Evolutionary conservation across 345 rosid species (phyloP), one percentile per base, ranked within the genome.

Genomic region (Arabis alpina): DNA sequence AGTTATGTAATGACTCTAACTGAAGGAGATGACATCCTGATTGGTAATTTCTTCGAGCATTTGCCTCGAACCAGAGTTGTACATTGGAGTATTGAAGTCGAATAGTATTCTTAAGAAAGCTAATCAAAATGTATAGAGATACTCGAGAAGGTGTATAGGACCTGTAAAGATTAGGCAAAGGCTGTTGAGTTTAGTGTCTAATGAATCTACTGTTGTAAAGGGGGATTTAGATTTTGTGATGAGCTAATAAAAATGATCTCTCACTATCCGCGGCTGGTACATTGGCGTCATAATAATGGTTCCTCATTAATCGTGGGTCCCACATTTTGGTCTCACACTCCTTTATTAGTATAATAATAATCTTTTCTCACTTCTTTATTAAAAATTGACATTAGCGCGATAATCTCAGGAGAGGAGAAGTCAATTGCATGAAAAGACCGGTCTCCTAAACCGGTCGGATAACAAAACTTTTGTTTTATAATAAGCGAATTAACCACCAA

Each of bases 11-110:
- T 88, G 90, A 85, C 84, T 6, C 80, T 85, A 64, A 73, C 81
- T 24, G 89, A 83, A 75, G 92, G 93, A 77, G 96, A 88, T 80
- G 77, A 81, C 56, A 88, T 87, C 73, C 73, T 86, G 79, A 87
- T 90, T 80, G 93, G 89, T 93, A 7, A 78, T 6, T 11, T 61
- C 54, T n/a, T 43, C 6, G 50, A 62, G 62, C 34, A 52, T 14
- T 8, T 6, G 2, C 58, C 39, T 64, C 4, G 25, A 73, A 51
- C 10, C 27, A 54, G 47, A 14, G 30, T 19, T 53, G 41, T 63
- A 32, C 30, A 24, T 10, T 24, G 34, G 28, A 15, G 39, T 36
- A 49, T 4, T 49, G 51, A 59, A 58, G 51, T 39, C 9, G 25
- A 60, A 42, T 19, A 30, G 56, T 23, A 53, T 62, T 50, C 43